Base-by-base conservation (phyloP, 1,284 basidiomycete species). In the Boletus smithii region DNA sequence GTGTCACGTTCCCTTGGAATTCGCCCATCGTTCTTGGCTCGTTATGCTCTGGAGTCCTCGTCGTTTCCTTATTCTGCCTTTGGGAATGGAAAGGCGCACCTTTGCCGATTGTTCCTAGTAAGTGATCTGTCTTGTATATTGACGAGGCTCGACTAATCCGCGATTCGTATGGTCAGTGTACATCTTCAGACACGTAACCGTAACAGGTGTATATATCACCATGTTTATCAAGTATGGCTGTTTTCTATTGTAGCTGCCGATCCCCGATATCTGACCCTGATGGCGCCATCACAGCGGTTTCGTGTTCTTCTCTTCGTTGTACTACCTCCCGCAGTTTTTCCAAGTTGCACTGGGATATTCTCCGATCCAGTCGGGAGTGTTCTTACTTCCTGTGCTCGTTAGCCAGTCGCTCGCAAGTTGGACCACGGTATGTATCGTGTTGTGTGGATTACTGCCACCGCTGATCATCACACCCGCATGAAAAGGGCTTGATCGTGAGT, bases 301-400 rank as follows among this genome's bases (percentile, higher is more conserved):
- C 54, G 72, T 81, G 7, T 81, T 83, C 63, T 82, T 76, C 62
- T 79, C 76, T 3, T 72, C 78, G 2, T 55, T 83, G 9, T 84
- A 77, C 58, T 83, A 86, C 56, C 73, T 89, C 0, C 86, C 86
- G 0, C 83, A 87, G 52, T 90, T 80, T 62, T 85, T 87, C 62
- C 87, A 90, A 66, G 77, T 88, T 3, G 83, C 79, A 3, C 68
- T 83, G 16, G 81, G 80, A 2, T 83, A 56, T 37, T 56, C 57
- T n/a, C 65, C 59, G 11, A 52, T 55, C 36, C 48, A 42, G 34
- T 62, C 59, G 16, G 69, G 69, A 23, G 49, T 70, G 1, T 57
- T 67, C 17, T 46, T 70, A 8, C 59, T 70, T 31, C 69, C 69
- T 1, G 58, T 67, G 10, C 52, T 70, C 16, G 69, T 85, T 16